Evolutionary conservation across 441 rosid species (phyloP).

Genomic region (Geranium incanum): DNA sequence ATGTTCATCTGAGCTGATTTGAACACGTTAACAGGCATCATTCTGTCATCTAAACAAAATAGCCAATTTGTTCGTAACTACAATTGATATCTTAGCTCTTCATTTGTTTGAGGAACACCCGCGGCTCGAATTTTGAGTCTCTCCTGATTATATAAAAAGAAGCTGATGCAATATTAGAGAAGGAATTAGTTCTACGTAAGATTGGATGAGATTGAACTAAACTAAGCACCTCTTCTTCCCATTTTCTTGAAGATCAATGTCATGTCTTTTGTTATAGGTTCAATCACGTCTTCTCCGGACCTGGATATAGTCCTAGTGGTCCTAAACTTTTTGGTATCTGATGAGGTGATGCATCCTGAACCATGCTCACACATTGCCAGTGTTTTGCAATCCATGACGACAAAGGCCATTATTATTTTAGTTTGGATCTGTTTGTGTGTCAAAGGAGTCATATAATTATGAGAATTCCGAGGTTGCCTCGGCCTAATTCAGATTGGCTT

Average conservation of each 20-base stretch:
- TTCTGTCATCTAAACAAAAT: too few species aligned
- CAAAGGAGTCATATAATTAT: too few species aligned
- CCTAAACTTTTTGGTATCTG: slow-evolving; percentile 29
- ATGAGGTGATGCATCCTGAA: slow-evolving; percentile 22
- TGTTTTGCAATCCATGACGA: too few species aligned
- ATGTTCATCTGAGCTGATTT: too few species aligned
- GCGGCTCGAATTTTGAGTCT: slow-evolving; percentile 24
- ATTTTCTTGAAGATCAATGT: background rate
- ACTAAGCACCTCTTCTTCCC: background rate
- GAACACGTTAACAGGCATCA: too few species aligned
- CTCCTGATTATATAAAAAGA: slow-evolving; percentile 31
- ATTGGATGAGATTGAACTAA: background rate
- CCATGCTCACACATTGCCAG: background rate
- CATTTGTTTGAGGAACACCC: slow-evolving; percentile 36
- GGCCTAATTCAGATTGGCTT: too few species aligned
- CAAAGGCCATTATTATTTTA: too few species aligned
- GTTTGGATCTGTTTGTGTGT: too few species aligned
- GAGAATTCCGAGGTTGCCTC: too few species aligned
- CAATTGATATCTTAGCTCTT: too few species aligned
- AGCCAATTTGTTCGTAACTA: too few species aligned
- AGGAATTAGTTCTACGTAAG: slow-evolving; percentile 33
- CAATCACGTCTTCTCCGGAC: slow-evolving; percentile 28
- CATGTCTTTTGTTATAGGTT: slow-evolving; percentile 23
- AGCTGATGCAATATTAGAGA: slow-evolving; percentile 33
- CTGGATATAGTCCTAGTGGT: slow-evolving; percentile 25